Base-by-base conservation (phyloP, 176 grass and related monocot genomes). In the Oryza brachyantha region DNA sequence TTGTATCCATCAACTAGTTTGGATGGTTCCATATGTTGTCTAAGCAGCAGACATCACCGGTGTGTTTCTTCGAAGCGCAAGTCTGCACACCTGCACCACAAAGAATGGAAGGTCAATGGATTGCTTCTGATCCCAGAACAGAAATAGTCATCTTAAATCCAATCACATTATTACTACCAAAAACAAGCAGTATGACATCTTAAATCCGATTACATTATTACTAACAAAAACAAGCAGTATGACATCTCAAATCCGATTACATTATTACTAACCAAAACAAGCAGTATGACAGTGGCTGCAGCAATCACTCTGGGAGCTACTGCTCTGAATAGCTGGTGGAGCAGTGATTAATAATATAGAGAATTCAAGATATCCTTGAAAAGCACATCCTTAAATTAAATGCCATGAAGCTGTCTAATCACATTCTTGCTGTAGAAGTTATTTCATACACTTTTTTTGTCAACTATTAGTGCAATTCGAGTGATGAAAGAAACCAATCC, bases 11-110 rank as follows among this genome's bases (percentile, higher is more conserved):
- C 73, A 22, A 42, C 69, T 35, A 38, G 48, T 21, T 76, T 43
- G 29, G 39, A 32, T 84, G 36, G 57, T 22, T 94, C 92, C 92
- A 98, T 98, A 55, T 77, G 39, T 77, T 16, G 32, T 58, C 29
- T 45, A 27, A 74, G 40, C 77, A 29, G 29, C 43, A 28, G 37
- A 72, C 41, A 50, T 90, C 43, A 84, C 25, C 22, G 12, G 16
- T 43, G 64, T 70, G 63, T 70, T 74, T 25, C 42, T 72, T 25
- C 2, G n/a, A 41, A 86, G 54, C 34, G 27, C 37, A 88, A 70
- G 24, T 59, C 58, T 52, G 31, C n/a, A 19, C 62, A 45, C 77
- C 77, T 89, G 50, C 80, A 76, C 16, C 80, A 76, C 16, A 74
- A 38, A 66, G 5, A 45, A 88, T 38, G 38, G 27, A 79, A 36